These are phyloP conservation scores for Paramecium pentaurelia DNA, from an alignment of 73 alveolate species.

Conservation along the genomic window DNA sequence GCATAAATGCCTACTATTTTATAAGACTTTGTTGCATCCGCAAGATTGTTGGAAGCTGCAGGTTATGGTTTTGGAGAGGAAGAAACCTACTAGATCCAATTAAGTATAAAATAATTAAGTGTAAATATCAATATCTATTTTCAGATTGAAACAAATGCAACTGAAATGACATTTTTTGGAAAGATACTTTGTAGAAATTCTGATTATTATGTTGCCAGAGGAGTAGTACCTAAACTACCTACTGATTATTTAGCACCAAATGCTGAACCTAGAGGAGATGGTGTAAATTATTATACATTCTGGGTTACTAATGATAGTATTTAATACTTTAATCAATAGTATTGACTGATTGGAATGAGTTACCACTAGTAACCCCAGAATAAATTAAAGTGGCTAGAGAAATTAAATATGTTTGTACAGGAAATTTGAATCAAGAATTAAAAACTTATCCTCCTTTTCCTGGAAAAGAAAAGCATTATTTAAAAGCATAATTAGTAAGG, in stretches of 20 bases:
- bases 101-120: slow-evolving; percentile 55
- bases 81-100: slow-evolving; percentile 70
- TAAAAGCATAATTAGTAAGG: slow-evolving; percentile 92
- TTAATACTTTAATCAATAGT: background rate
- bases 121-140: slow-evolving; percentile 28
- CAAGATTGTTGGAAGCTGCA: slow-evolving; percentile 77
- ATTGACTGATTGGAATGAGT: slow-evolving; percentile 81
- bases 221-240: slow-evolving; percentile 74
- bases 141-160: slow-evolving; percentile 66
- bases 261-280: slow-evolving; percentile 73
- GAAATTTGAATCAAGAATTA: slow-evolving; percentile 77
- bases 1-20: background rate
- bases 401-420: slow-evolving; percentile 76
- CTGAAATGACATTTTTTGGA: slow-evolving; percentile 90
- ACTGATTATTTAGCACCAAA: slow-evolving; percentile 76
- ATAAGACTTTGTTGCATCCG: slow-evolving; percentile 66
- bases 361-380: slow-evolving; percentile 79
- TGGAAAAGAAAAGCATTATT: slow-evolving; percentile 91
- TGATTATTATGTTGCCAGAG: slow-evolving; percentile 94
- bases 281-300: slow-evolving; percentile 74
- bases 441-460: slow-evolving; percentile 83
- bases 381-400: slow-evolving; percentile 70
- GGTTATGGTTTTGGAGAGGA: slow-evolving; percentile 89
- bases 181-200: slow-evolving; percentile 84
- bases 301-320: slow-evolving; percentile 81